phyloP scores from a whole-genome alignment of 2,329 filamentous ascomycete species.

The Xylaria digitata region DNA sequence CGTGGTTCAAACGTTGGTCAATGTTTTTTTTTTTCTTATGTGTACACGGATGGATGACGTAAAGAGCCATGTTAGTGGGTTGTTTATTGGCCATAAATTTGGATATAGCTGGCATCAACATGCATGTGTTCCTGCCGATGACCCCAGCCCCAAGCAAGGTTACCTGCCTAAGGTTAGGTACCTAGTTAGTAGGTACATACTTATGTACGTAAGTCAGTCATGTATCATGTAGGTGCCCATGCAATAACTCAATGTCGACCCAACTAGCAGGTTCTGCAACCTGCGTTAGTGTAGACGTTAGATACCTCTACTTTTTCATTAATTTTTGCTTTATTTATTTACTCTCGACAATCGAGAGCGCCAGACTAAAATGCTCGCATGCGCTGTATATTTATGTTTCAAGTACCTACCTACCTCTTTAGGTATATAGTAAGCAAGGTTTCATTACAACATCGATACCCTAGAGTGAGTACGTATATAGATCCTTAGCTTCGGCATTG shows the following conservation, averaged over 20 bases:
- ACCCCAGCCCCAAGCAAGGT: constrained; percentile 6
- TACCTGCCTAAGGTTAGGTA: no score
- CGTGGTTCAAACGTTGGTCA: no score
- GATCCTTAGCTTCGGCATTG: constrained; percentile 1
- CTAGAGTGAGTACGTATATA: neutral
- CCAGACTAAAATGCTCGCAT: neutral
- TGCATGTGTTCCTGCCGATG: constrained; percentile 22
- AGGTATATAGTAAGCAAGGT: neutral
- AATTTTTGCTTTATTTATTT: neutral
- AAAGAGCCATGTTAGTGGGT: neutral
- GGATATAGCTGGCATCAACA: constrained; percentile 6
- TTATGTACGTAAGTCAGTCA: neutral
- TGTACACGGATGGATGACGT: constrained; percentile 13
- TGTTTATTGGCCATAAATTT: constrained; percentile 16
- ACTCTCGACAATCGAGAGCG: neutral
- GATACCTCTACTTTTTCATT: no score
- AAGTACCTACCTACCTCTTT: neutral
- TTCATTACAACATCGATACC: no score
- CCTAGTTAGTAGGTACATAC: neutral
- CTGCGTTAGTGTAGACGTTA: neutral
- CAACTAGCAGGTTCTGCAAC: neutral
- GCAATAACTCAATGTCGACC: neutral
- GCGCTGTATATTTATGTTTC: neutral
- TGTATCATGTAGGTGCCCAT: no score
- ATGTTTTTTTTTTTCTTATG: neutral